These are phyloP conservation scores for Crassisporium funariophilum DNA, from an alignment of 768 basidiomycete genomes.

Conservation along the genomic window DNA sequence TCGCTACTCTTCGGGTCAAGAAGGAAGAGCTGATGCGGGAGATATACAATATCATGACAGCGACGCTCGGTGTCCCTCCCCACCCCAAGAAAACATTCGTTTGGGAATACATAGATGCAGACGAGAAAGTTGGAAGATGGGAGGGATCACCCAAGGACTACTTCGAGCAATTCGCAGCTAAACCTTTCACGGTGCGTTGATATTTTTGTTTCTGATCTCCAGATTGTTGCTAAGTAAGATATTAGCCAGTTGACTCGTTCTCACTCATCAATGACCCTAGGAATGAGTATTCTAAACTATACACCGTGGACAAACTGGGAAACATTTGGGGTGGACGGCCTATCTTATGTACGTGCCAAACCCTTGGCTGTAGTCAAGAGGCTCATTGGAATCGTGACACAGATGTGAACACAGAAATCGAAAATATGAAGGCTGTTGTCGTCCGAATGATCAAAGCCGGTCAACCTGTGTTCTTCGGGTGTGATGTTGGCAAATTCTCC, in stretches of 20 bases:
- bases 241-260: conserved; percentile 73
- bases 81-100: conserved; percentile 67
- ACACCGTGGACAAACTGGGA: conserved; percentile 91
- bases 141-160: conserved; percentile 82
- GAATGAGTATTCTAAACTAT: conserved; percentile 78
- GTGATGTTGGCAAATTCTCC: conserved; percentile 90
- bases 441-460: conserved; percentile 88
- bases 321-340: conserved; percentile 89
- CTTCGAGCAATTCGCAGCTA: conserved; percentile 63
- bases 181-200: conserved; percentile 56
- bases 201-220: not conserved
- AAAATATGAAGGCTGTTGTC: conserved; percentile 79
- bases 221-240: conserved; percentile 3
- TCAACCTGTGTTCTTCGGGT: conserved; percentile 93
- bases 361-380: not conserved
- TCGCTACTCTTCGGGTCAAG: conserved; percentile 67
- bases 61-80: conserved; percentile 87
- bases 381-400: conserved; percentile 4
- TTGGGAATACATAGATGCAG: conserved; percentile 88
- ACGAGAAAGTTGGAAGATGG: conserved; percentile 75
- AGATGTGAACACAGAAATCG: conserved; percentile 91
- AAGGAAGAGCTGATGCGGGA: conserved; percentile 87
- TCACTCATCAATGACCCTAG: conserved; percentile 96
- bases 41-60: conserved; percentile 80
- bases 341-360: conserved; percentile 67